These are phyloP conservation scores for Psidium friedrichsthalianum DNA, from an alignment of 345 rosid genomes.

Conservation along the genomic window DNA sequence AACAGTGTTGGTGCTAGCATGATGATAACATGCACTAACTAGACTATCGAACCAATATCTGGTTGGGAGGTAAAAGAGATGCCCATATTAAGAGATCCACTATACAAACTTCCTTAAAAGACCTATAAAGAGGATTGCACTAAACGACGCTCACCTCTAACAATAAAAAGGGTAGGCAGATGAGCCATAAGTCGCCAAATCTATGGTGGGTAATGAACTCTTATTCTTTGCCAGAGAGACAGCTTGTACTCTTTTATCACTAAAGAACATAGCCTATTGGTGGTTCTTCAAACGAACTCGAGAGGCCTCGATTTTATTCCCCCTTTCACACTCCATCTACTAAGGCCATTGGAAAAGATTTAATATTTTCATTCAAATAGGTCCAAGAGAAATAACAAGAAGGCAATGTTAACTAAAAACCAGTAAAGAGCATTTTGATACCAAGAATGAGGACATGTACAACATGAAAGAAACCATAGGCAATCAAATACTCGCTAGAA, in stretches of 20 bases:
- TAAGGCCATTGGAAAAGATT: not conserved
- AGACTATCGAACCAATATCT: not conserved
- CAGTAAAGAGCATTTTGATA: not conserved
- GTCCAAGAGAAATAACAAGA: not conserved
- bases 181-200: not conserved
- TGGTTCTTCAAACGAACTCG: not conserved
- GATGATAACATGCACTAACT: not conserved
- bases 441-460: not conserved
- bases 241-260: not conserved
- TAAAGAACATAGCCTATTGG: not conserved
- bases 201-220: not conserved
- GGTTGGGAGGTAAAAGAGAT: not conserved
- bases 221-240: not conserved
- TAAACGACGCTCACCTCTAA: not conserved
- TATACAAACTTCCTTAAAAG: not conserved
- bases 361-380: not conserved
- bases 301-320: not conserved
- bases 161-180: not conserved
- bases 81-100: not conserved
- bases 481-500: not conserved
- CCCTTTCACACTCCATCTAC: not conserved
- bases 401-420: not conserved
- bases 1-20: not conserved
- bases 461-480: not conserved
- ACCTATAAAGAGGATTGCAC: not conserved